A percentile compares a stretch with the other conserved stretches of the same genome.
These are phyloP conservation scores for Talaromyces wortmannii DNA, from an alignment of 495 filamentous ascomycete species.

Conservation along the genomic window DNA sequence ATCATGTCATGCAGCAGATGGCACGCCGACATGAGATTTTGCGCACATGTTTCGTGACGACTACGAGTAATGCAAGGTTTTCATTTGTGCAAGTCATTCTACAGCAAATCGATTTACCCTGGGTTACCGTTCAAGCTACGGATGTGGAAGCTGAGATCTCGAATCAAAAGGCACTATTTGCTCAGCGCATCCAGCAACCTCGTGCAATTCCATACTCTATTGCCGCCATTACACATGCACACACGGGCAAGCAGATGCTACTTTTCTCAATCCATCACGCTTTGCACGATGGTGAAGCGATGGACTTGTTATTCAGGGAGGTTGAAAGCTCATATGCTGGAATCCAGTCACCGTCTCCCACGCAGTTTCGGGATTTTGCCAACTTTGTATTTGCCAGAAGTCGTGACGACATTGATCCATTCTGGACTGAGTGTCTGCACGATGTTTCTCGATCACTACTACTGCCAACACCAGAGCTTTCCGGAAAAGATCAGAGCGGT, in stretches of 20 bases:
- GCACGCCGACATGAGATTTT: conserved; percentile 54
- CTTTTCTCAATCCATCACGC: conserved; percentile 72
- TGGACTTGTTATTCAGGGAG: conserved; percentile 57
- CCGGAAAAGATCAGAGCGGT: conserved; percentile 9
- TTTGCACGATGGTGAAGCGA: conserved; percentile 70
- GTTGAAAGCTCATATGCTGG: conserved; percentile 46
- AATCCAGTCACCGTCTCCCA: conserved; percentile 24
- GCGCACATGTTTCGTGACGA: conserved; percentile 49
- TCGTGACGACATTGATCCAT: conserved; percentile 37
- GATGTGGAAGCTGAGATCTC: conserved; percentile 11
- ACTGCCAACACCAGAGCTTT: conserved; percentile 12
- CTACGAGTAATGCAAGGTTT: conserved; percentile 39
- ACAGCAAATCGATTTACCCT: conserved; percentile 13
- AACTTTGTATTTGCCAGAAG: conserved; percentile 32
- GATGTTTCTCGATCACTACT: conserved; percentile 43
- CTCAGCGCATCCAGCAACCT: conserved; percentile 12
- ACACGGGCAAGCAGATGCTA: conserved; percentile 16
- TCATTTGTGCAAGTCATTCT: conserved; percentile 57
- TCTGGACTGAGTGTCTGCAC: conserved; percentile 52
- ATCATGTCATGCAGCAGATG: conserved; percentile 42
- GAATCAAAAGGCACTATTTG: conserved; percentile 15
- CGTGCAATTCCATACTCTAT: conserved; percentile 22
- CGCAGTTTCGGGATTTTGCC: conserved; percentile 33
- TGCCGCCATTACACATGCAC: conserved; percentile 10
- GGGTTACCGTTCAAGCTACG: conserved; percentile 9